phyloP scores from a whole-genome alignment of 2,329 filamentous ascomycete species.

The Fusarium transvaalense region DNA sequence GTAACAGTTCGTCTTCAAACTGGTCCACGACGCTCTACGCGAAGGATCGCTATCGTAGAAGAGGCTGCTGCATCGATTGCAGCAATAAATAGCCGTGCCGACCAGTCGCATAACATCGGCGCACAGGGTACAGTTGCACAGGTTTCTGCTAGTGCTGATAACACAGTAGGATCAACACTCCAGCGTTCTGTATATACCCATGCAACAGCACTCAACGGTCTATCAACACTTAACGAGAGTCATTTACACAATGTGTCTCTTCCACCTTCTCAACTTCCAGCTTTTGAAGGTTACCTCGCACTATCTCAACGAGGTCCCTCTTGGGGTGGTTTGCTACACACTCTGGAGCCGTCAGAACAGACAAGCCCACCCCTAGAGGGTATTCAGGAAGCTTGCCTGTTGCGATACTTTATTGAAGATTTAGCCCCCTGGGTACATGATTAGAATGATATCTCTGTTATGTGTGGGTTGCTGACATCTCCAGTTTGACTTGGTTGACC shows the following conservation, averaged over 20 bases:
- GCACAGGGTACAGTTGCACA: too few relatives aligned
- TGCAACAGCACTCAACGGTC: neutral
- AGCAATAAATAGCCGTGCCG: accelerated
- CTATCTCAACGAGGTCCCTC: slow-evolving; percentile 26
- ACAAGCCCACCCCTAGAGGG: neutral
- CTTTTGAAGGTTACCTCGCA: neutral
- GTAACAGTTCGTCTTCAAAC: slow-evolving; percentile 39
- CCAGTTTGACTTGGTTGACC: slow-evolving; percentile 40
- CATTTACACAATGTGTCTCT: neutral
- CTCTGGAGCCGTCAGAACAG: slow-evolving; percentile 8
- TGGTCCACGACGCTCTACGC: neutral
- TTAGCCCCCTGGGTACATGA: slow-evolving; percentile 30
- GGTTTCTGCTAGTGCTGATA: too few relatives aligned
- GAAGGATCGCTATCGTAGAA: slow-evolving; percentile 21
- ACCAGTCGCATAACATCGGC: too few relatives aligned
- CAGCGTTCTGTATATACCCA: neutral
- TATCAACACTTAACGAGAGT: neutral
- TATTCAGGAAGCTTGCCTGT: slow-evolving; percentile 39
- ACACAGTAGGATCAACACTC: too few relatives aligned
- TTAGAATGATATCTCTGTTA: accelerated
- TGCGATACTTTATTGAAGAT: slow-evolving; percentile 40
- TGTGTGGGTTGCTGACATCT: accelerated
- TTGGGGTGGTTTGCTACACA: slow-evolving; percentile 19
- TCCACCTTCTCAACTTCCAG: neutral
- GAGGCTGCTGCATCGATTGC: accelerated